phyloP scores from a whole-genome alignment of 495 filamentous ascomycete species.

The Aspergillus haitiensis region DNA sequence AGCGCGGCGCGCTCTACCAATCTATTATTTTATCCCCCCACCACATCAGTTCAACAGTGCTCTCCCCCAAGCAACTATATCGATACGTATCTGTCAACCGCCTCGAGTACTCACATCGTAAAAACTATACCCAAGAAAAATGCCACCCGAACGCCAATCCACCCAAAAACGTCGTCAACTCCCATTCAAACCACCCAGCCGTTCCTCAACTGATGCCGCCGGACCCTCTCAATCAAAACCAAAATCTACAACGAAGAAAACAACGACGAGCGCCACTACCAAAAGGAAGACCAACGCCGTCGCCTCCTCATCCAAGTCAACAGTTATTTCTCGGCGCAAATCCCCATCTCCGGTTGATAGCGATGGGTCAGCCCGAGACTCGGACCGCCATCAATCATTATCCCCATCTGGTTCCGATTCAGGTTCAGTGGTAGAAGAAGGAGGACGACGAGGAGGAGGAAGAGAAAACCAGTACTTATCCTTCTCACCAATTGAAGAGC shows the following conservation, averaged over 20 bases:
- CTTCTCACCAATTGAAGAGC: conserved; percentile 29
- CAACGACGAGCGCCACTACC: conserved; percentile 8
- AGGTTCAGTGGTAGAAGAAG: conserved; percentile 23
- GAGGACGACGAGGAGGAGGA: conserved; percentile 26
- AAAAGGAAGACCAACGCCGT: conserved; percentile 21
- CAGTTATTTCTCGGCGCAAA: background rate
- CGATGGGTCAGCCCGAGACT: background rate
- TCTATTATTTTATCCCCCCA: no score
- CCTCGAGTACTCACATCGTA: background rate
- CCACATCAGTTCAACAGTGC: no score
- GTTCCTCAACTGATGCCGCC: conserved; percentile 29
- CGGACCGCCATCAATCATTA: conserved; percentile 7
- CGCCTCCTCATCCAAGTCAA: conserved; percentile 14
- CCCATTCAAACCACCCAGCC: conserved; percentile 54
- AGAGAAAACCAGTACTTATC: conserved; percentile 13
- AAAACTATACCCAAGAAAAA: conserved; percentile 11
- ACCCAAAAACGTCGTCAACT: conserved; percentile 45
- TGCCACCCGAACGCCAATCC: conserved; percentile 40
- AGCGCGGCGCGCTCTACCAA: conserved; percentile 12
- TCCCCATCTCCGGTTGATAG: conserved; percentile 1
- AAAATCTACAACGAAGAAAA: conserved; percentile 16
- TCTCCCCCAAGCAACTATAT: no score
- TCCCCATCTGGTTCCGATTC: conserved; percentile 16
- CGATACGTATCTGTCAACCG: no score
- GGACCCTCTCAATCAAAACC: conserved; percentile 22